Base-by-base conservation (phyloP, 2,329 filamentous ascomycete genomes). In the Emergomyces orientalis region DNA sequence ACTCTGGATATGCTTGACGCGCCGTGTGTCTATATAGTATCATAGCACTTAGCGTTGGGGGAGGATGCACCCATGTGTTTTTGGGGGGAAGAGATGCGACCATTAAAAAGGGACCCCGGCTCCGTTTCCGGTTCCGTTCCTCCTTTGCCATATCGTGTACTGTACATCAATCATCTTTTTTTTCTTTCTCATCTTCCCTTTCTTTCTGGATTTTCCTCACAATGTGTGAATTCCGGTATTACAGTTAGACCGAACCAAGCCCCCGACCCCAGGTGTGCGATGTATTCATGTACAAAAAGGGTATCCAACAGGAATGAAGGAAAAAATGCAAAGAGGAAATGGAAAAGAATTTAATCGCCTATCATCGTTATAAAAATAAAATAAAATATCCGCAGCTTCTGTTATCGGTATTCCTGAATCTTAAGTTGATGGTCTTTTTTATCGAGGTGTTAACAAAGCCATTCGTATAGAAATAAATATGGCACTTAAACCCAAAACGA, bases 81-180 rank as follows among this genome's bases (percentile, higher is more conserved):
- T 27, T n/a, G 37, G 57, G 59, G 47, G 34, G 13, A 43, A 41
- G 57, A 60, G 60, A 30, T 34, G 47, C 59, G 47, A 57, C 56
- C 57, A 47, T 59, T 34, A 62, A 69, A 69, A 62, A 69, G 69
- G 70, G 68, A 71, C 68, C 69, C n/a, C 45, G 8, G 45, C 5
- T 49, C 22, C 22, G 45, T 22, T 47, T 25, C n/a, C n/a, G 72
- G 69, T 70, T 71, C 67, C 69, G 62, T 66, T 73, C 67, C 66
- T 68, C 68, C 67, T 37, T 60, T 71, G 68, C 67, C 70, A 73
- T 73, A 74, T 75, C 71, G 69, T 77, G 74, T 77, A 77, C 74
- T 77, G 74, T 77, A 77, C 73, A 76, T 77, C 74, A 77, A 70
- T 71, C 56, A 27, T 54, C 8, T 54, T 19, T 41, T 56, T 39